A percentile compares a stretch with the other conserved stretches of the same genome.
Evolutionary conservation across 164 flowering plant genomes (phyloP).

Genomic region (Kingdonia uniflora): DNA sequence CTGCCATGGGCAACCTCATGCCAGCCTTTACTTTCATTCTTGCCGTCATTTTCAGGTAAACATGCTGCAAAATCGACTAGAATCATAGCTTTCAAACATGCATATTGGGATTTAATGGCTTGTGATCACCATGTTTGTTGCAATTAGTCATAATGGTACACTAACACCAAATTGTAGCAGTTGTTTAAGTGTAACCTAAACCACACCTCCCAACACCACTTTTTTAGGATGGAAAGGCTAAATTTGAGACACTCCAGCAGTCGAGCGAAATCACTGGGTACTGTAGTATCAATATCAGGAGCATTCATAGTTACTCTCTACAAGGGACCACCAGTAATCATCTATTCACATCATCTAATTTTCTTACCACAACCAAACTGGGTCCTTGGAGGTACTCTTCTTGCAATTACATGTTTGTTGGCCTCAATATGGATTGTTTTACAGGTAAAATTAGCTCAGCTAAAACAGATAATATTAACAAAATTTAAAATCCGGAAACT

Average conservation of each 20-base stretch:
- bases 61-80: no score
- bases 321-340: constrained; percentile 1
- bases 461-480: background rate
- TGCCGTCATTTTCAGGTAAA: background rate
- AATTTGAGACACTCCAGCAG: background rate
- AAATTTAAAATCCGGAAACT: background rate
- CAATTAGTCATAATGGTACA: no score
- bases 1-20: background rate
- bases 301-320: constrained; percentile 5
- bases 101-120: no score
- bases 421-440: constrained; percentile 23
- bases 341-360: background rate
- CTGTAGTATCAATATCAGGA: constrained; percentile 1
- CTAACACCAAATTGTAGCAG: no score
- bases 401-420: constrained; percentile 15
- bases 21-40: constrained; percentile 1
- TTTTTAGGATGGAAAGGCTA: constrained; percentile 1
- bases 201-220: no score
- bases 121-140: no score
- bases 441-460: constrained; percentile 10
- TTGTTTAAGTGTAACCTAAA: no score
- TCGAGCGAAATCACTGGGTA: background rate
- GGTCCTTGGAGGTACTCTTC: constrained; percentile 36
- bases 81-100: no score
- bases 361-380: constrained; percentile 16